Base-by-base conservation (phyloP, 495 filamentous ascomycete species). In the Tuber calosporum region DNA sequence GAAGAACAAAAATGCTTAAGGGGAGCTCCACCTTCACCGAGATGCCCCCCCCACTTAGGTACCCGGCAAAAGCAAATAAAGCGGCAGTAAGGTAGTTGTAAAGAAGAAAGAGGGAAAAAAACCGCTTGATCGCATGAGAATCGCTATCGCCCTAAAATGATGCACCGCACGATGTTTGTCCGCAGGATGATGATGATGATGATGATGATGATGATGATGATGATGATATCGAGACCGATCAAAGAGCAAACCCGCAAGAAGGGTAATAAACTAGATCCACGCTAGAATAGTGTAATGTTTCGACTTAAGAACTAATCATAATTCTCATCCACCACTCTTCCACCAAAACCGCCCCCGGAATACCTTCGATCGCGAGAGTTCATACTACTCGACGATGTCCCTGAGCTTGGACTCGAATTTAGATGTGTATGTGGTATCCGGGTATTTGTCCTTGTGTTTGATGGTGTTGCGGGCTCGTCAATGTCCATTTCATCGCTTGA, bases 291-390 rank as follows among this genome's bases (percentile, higher is more conserved):
- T n/a, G 69, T 17, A 58, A 66, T 66, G n/a, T 26, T 36, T 53
- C 26, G 43, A 43, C 43, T 62, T 13, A 62, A 62, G 58, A 53
- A 71, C 69, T 62, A 62, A 66, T 26, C 41, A 70, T 34, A 40
- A 69, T 78, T 75, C 48, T 78, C 76, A 72, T 78, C 76, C 75
- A 78, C 76, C 75, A 78, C 76, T 73, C 76, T 78, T 8, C 76
- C 76, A 38, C 76, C 76, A 70, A 78, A 73, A 9, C 68, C 67
- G 41, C 73, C 62, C 68, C 70, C 69, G 67, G 70, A 72, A 62
- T 73, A 39, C 48, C 73, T 41, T 62, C 75, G 58, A 48, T 58
- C 45, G 68, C 38, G 43, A 53, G 41, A 39, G 39, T 39, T 66
- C 36, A 71, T 62, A 26, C 67, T 40, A 41, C 48, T 48, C 34